Evolutionary conservation across 768 basidiomycete genomes (phyloP).

Genomic region (Lactarius evosmus): DNA sequence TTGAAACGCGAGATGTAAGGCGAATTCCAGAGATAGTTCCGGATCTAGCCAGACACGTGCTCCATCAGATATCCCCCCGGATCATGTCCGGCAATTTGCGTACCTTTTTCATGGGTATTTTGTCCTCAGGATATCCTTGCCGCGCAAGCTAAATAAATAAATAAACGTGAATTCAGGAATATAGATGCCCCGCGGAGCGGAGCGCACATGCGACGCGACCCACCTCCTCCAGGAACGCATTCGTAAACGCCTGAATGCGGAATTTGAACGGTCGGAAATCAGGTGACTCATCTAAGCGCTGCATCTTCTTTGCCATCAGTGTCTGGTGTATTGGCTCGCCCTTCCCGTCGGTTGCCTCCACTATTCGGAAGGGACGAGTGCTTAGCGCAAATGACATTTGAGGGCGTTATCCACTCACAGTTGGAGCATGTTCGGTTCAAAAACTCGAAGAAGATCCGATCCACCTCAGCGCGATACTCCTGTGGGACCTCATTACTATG

Average conservation of each 20-base stretch:
- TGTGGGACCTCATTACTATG: conserved; percentile 67
- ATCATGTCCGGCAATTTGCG: conserved; percentile 29
- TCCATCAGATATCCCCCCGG: conserved; percentile 21
- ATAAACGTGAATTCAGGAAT: neutral
- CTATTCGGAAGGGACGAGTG: conserved; percentile 42
- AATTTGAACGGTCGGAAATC: conserved; percentile 99
- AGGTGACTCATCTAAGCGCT: conserved; percentile 89
- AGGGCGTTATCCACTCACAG: conserved; percentile 49
- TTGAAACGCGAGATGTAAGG: conserved; percentile 95
- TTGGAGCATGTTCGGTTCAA: conserved; percentile 87
- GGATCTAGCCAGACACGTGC: conserved; percentile 54
- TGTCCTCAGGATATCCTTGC: conserved; percentile 88
- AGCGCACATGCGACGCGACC: conserved; percentile 32
- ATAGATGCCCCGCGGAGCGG: conserved; percentile 16
- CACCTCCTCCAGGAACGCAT: conserved; percentile 91
- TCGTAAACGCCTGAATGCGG: conserved; percentile 96
- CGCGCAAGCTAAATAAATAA: conserved; percentile 57
- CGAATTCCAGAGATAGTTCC: conserved; percentile 95
- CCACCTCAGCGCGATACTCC: conserved; percentile 79
- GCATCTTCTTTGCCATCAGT: conserved; percentile 99
- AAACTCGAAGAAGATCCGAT: conserved; percentile 88
- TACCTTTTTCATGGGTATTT: conserved; percentile 96
- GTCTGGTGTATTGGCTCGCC: conserved; percentile 98
- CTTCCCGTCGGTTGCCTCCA: conserved; percentile 90
- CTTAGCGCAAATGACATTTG: conserved; percentile 22